Conservation (phyloP, 1,284 basidiomycete genomes). For the Cryptococcus maquisensis region DNA sequence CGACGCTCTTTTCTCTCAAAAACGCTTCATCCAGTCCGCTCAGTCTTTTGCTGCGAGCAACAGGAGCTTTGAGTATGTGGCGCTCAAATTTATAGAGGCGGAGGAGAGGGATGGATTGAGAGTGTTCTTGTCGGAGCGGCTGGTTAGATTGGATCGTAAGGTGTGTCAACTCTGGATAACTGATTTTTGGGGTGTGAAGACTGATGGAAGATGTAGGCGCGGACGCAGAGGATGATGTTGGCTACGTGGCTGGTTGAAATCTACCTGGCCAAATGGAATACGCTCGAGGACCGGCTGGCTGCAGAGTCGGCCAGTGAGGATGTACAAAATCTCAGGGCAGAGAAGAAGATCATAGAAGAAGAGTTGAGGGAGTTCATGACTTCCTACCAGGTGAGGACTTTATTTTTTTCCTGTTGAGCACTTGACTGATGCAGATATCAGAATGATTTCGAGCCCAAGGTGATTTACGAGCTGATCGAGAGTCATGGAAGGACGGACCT, state of each 20-base stretch:
- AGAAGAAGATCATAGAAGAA: conserved; percentile 81
- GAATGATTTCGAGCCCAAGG: conserved; percentile 76
- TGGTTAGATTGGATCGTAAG: conserved; percentile 75
- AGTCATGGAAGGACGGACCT: conserved; percentile 90
- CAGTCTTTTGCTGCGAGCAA: conserved; percentile 87
- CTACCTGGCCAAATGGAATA: conserved; percentile 92
- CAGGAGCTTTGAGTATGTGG: conserved; percentile 85
- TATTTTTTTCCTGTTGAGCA: not conserved
- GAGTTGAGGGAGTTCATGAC: conserved; percentile 88
- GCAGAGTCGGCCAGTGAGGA: conserved; percentile 78
- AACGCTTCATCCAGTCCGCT: conserved; percentile 83
- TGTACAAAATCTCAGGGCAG: conserved; percentile 76
- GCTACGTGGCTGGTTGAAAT: conserved; percentile 99
- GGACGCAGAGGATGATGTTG: conserved; percentile 93
- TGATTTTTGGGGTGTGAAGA: not conserved
- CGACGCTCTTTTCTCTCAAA: conserved; percentile 73
- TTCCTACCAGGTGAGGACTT: conserved; percentile 69
- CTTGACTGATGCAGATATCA: conserved; percentile 37
- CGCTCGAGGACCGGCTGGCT: conserved; percentile 71
- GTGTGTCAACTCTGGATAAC: conserved; percentile 52
- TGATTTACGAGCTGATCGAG: conserved; percentile 87
- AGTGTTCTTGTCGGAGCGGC: conserved; percentile 79
- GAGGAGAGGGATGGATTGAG: conserved; percentile 89
- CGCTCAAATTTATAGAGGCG: conserved; percentile 82
- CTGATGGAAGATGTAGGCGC: conserved; percentile 57